Evolutionary conservation across 768 basidiomycete species (phyloP).

Genomic region (Amanita subjunquillea): DNA sequence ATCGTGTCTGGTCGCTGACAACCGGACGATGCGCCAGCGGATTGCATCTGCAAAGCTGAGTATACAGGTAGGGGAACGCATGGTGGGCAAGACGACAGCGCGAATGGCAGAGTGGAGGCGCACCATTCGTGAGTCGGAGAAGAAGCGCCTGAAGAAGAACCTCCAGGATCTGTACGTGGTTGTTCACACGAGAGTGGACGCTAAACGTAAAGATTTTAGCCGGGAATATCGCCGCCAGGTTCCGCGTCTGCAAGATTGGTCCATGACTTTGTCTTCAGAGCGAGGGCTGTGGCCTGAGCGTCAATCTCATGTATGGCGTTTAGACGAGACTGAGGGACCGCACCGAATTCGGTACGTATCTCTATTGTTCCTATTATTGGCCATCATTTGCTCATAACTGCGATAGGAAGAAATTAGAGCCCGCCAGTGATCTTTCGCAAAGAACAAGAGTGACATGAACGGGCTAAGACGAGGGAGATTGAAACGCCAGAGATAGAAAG

Average conservation of each 20-base stretch:
- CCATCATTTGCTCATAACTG: background rate
- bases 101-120: slow-evolving; percentile 68
- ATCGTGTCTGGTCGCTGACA: slow-evolving; percentile 38
- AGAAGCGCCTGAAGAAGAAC: slow-evolving; percentile 61
- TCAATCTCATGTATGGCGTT: slow-evolving; percentile 48
- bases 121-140: slow-evolving; percentile 57
- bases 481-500: slow-evolving; percentile 38
- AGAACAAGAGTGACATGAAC: slow-evolving; percentile 34
- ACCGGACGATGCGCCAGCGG: slow-evolving; percentile 41
- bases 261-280: slow-evolving; percentile 55
- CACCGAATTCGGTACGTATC: slow-evolving; percentile 64
- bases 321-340: slow-evolving; percentile 91
- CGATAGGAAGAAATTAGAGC: slow-evolving; percentile 69
- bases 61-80: slow-evolving; percentile 52
- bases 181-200: background rate
- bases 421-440: slow-evolving; percentile 33
- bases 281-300: slow-evolving; percentile 73
- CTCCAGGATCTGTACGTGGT: slow-evolving; percentile 57
- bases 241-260: slow-evolving; percentile 48
- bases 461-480: slow-evolving; percentile 27
- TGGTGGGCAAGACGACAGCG: slow-evolving; percentile 49
- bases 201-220: slow-evolving; percentile 25
- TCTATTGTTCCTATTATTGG: background rate
- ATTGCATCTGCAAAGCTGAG: slow-evolving; percentile 49
- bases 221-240: slow-evolving; percentile 71